A percentile compares a stretch with the other conserved stretches of the same genome.
Evolutionary conservation across 441 rosid genomes (phyloP).

Genomic region (Croton setiger): DNA sequence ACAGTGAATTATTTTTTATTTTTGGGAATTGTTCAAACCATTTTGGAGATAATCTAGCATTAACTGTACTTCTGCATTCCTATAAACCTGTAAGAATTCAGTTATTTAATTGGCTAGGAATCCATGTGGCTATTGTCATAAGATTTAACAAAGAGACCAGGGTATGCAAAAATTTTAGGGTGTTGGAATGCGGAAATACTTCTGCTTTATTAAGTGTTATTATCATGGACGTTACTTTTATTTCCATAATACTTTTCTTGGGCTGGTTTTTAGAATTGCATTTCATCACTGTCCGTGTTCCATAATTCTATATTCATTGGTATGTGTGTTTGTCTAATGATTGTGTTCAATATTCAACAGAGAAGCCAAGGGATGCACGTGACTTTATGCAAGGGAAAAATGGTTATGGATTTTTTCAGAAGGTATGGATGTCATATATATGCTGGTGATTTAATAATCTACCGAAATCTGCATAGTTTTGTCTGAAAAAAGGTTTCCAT

Average conservation of each 20-base stretch:
- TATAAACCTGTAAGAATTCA: background rate
- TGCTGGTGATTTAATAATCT: constrained; percentile 2
- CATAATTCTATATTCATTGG: background rate
- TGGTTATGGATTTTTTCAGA: constrained; percentile 62
- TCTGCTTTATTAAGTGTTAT: background rate
- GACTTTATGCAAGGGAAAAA: constrained; percentile 53
- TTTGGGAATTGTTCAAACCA: background rate
- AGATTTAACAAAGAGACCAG: background rate
- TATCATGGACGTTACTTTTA: background rate
- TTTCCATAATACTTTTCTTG: background rate
- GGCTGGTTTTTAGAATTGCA: constrained; percentile 6
- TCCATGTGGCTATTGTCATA: background rate
- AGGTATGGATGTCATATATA: constrained; percentile 45
- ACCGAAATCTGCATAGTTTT: background rate
- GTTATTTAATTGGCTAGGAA: background rate
- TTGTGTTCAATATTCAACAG: constrained; percentile 38
- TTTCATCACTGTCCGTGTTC: background rate
- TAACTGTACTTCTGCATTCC: background rate
- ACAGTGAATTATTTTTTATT: background rate
- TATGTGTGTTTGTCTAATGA: constrained; percentile 6
- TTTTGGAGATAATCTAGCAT: background rate
- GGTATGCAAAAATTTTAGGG: background rate
- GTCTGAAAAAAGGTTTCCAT: background rate
- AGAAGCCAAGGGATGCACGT: constrained; percentile 49
- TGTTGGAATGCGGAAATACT: background rate